Evolutionary conservation across 2,329 filamentous ascomycete genomes (phyloP), one percentile per base, ranked within the genome.

Genomic region (Polychaeton citri): DNA sequence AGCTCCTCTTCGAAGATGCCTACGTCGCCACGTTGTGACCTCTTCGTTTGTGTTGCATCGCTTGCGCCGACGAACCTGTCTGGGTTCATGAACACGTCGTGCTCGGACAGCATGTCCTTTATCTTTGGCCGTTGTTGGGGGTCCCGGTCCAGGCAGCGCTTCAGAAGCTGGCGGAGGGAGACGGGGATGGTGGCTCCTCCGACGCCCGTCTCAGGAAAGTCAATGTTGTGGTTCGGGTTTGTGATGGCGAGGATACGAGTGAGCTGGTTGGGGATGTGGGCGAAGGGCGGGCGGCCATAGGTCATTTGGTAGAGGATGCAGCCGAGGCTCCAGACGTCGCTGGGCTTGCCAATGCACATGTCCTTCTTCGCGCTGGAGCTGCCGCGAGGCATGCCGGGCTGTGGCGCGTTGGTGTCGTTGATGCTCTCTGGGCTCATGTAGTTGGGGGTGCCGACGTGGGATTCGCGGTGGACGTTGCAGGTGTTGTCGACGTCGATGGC

Each of bases 251-350:
- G 78, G 55, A 92, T 90, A 16, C 85, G 78, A 24, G 82, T 76
- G 64, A 93, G 83, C 52, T 79, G 83, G 59, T 88, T 90, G 39
- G 75, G 67, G 47, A 98, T 92, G 54, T 96, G 87, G 10, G 80
- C 86, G 53, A 98, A 98, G 0, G 90, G 90, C 3, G 85, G 81
- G n/a, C 80, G 72, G n/a, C 90, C 90, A 54, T 98, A 98, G 1
- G 88, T 83, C 82, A 98, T 92, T 56, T 96, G 88, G 62, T 93
- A 98, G 10, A 98, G 67, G 42, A 98, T 96, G 54, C 90, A 98
- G 13, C 90, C 90, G 10, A 98, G 63, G 55, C 81, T 88, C 90
- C 90, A 98, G 13, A 98, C 79, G 57, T 98, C 90, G 47, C 81
- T 90, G 5, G 90, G 84, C 53, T 96, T 96, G 40, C 90, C 92